Percentiles rank a stretch among this genome's conserved stretches.
Evolutionary conservation across 306 rosid genomes (phyloP).

Genomic region (Quercus wislizeni): DNA sequence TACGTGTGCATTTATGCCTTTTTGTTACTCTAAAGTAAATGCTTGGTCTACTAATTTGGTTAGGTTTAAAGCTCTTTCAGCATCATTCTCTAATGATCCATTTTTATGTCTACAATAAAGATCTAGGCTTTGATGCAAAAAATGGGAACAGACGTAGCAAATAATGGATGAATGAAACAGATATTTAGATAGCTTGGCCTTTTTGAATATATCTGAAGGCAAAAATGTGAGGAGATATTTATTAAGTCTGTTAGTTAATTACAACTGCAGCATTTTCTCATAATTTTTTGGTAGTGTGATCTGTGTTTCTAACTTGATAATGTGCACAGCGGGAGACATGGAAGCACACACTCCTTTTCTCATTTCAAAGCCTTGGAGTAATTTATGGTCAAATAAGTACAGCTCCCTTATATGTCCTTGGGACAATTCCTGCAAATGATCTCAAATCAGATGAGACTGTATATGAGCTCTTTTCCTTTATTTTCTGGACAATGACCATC

Average conservation of each 20-base stretch:
- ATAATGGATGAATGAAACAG: no score
- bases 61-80: no score
- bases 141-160: no score
- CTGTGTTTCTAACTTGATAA: slow-evolving; percentile 1
- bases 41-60: no score
- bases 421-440: slow-evolving; percentile 40
- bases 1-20: no score
- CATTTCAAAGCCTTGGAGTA: slow-evolving; percentile 80
- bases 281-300: not conserved
- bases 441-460: slow-evolving; percentile 42
- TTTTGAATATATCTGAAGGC: no score
- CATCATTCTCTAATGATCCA: no score
- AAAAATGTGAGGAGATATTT: no score
- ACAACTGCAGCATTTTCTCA: not conserved
- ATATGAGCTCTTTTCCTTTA: slow-evolving; percentile 63
- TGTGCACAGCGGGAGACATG: slow-evolving; percentile 52
- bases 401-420: slow-evolving; percentile 74
- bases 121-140: no score
- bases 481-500: slow-evolving; percentile 73
- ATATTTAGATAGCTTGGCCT: no score
- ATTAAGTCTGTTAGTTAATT: not conserved
- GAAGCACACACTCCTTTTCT: slow-evolving; percentile 58
- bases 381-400: slow-evolving; percentile 78
- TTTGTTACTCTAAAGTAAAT: no score
- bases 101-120: no score